phyloP scores from a whole-genome alignment of 1,284 basidiomycete genomes.

The Cutaneotrichosporon sp. region DNA sequence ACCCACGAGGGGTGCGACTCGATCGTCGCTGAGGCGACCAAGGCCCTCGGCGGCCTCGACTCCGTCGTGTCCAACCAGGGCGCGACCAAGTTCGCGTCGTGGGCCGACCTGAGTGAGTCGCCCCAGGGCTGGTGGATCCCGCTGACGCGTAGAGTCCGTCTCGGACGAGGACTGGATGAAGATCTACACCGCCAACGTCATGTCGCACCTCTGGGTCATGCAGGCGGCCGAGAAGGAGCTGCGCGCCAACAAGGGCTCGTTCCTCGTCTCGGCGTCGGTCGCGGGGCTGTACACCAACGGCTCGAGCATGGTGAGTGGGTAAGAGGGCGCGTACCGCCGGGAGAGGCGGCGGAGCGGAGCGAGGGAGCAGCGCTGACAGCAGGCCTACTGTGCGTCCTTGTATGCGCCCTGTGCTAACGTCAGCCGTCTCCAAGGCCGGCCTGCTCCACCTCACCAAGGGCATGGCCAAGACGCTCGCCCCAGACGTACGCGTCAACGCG shows the following conservation, averaged over 20 bases:
- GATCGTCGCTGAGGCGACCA: conserved; percentile 19
- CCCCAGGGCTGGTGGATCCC: too few species aligned
- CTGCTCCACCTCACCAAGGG: conserved; percentile 28
- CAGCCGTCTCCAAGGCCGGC: conserved; percentile 28
- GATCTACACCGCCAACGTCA: conserved; percentile 30
- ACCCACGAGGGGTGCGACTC: conserved; percentile 22
- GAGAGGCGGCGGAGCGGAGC: background rate
- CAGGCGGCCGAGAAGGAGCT: conserved; percentile 29
- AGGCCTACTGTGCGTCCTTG: conserved; percentile 9
- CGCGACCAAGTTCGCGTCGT: conserved; percentile 28
- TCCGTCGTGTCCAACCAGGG: conserved; percentile 30
- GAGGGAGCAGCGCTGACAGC: background rate
- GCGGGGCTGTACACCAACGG: conserved; percentile 30
- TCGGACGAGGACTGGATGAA: conserved; percentile 29
- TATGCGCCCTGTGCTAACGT: background rate
- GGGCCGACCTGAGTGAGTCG: conserved; percentile 31
- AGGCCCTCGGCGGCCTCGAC: conserved; percentile 30
- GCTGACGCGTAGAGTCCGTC: conserved; percentile 22
- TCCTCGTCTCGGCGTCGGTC: conserved; percentile 26
- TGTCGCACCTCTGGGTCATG: conserved; percentile 32
- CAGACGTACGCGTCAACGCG: conserved; percentile 30
- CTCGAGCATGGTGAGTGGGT: conserved; percentile 31
- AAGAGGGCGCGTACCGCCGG: background rate
- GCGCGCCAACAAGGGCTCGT: conserved; percentile 24
- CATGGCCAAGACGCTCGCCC: conserved; percentile 29